Base-by-base conservation (phyloP, 208 protist genomes). In the Zelonia costaricensis region DNA sequence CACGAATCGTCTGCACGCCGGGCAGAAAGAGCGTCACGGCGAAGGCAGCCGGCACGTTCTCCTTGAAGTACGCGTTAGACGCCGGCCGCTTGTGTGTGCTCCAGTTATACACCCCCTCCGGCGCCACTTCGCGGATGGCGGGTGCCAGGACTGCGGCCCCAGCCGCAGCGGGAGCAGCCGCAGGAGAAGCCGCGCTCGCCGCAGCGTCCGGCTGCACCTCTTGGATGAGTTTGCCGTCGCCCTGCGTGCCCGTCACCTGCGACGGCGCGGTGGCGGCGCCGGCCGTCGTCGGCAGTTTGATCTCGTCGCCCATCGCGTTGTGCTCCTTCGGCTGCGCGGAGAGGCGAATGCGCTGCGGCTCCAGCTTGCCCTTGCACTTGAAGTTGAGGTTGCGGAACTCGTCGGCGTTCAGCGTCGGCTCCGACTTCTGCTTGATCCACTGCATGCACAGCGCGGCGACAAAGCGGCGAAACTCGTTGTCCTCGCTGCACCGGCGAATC, bases 381-480 rank as follows among this genome's bases (percentile, higher is more conserved):
- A 97, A 89, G 73, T 94, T 95, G 55, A 93, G 71, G 65, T 87
- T 87, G 52, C 82, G 78, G 54, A 89, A 95, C 74, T 95, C 84
- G 44, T 94, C 88, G 15, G 67, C 63, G 66, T 94, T 96, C 22
- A 97, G 65, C n/a, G 78, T 92, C 4, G 92, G 92, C 64, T 97
- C 88, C 13, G 51, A 82, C 54, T 97, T 97, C 48, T 97, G 92
- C 64, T 94, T 80, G 27, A 97, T 91, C 83, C 88, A 94, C 62
- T 93, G 81, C 71, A 95, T 91, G 73, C 86, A 92, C 20, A 97
- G 72, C 10, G 88, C 88, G 16, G 85, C 80, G 20, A 97, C 84
- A 46, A 97, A 92, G 40, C 85, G 77, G 18, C 86, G 77, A 62
- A 97, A 97, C 43, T 93, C 87, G 63, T 81, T 65, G 51, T 97